Base-by-base conservation (phyloP, 768 basidiomycete genomes). In the Termitomyces sp. region DNA sequence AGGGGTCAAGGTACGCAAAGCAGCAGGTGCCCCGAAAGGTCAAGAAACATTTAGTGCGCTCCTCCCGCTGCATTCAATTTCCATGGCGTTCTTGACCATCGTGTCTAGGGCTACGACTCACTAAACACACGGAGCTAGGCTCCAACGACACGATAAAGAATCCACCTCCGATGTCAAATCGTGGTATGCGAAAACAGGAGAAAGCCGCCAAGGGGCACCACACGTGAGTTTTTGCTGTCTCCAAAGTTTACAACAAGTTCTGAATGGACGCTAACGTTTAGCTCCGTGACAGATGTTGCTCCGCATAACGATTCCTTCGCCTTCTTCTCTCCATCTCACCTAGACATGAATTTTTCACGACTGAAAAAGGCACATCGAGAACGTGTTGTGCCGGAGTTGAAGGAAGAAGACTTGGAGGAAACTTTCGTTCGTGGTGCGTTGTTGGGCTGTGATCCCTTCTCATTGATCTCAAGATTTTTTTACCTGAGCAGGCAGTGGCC, bases 351-450 rank as follows among this genome's bases (percentile, higher is more conserved):
- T 70, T 91, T 83, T 67, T 88, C 88, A 25, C 80, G 83, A 57
- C 78, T 92, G 52, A 90, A 86, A 72, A 83, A 74, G 64, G 88
- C 82, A 16, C 83, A 87, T 62, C 80, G 78, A 66, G 67, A 80
- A 57, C 86, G 91, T 58, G 69, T 71, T 21, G 54, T 87, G 35
- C 90, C 91, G 0, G 81, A 85, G 58, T 70, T 95, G 49, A 77
- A 74, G 57, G 93, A 95, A 67, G 79, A 80, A 51, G 93, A 97
- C 64, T 58, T 96, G n/a, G 88, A 89, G 59, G 94, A 96, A 72
- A 74, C 78, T 21, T 96, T 96, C 69, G 88, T 95, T 50, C 79
- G 91, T 69, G 94, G 94, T 89, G 65, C 68, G 73, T 61, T 21
- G 11, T 49, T 41, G 46, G 28, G 3, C 4, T 54, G 19, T 48